Conservation (phyloP, 306 rosid genomes). For the Gynostemma pentaphyllum region DNA sequence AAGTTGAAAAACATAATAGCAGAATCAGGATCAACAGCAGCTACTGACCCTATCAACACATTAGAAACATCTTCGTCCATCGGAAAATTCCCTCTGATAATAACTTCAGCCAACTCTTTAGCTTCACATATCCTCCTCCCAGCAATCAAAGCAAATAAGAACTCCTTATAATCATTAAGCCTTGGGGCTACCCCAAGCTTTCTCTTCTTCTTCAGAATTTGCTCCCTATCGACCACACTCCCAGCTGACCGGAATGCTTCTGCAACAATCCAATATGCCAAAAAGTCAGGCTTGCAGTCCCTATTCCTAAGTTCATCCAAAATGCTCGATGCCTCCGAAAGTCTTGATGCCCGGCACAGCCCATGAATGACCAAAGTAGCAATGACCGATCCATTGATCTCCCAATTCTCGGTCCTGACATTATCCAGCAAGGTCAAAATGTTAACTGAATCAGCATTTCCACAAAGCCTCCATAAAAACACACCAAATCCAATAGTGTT, state of each 20-base stretch:
- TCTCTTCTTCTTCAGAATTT: slow-evolving; percentile 81
- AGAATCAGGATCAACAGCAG: slow-evolving; percentile 37
- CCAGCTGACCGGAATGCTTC: slow-evolving; percentile 35
- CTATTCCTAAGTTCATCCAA: slow-evolving; percentile 55
- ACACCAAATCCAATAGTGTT: slow-evolving; percentile 75
- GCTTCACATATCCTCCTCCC: slow-evolving; percentile 49
- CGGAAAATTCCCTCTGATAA: slow-evolving; percentile 57
- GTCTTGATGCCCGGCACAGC: slow-evolving; percentile 43
- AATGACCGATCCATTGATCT: slow-evolving; percentile 58
- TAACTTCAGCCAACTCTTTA: slow-evolving; percentile 62
- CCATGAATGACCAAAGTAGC: slow-evolving; percentile 63
- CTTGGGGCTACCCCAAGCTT: slow-evolving; percentile 89
- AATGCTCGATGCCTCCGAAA: slow-evolving; percentile 41
- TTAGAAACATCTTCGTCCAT: slow-evolving; percentile 68
- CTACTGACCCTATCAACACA: slow-evolving; percentile 58
- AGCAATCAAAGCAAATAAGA: slow-evolving; percentile 42
- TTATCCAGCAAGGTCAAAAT: slow-evolving; percentile 38
- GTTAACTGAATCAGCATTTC: slow-evolving; percentile 25
- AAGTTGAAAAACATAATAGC: slow-evolving; percentile 50
- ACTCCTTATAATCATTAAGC: slow-evolving; percentile 44
- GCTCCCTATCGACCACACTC: slow-evolving; percentile 47
- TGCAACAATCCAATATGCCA: slow-evolving; percentile 73
- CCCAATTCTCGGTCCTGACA: slow-evolving; percentile 30
- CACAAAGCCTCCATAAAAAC: slow-evolving; percentile 49
- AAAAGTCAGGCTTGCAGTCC: slow-evolving; percentile 83